A percentile compares a stretch with the other conserved stretches of the same genome.
These are phyloP conservation scores for Jamesozyma gamospora DNA, from an alignment of 805 yeast genomes.

Conservation along the genomic window DNA sequence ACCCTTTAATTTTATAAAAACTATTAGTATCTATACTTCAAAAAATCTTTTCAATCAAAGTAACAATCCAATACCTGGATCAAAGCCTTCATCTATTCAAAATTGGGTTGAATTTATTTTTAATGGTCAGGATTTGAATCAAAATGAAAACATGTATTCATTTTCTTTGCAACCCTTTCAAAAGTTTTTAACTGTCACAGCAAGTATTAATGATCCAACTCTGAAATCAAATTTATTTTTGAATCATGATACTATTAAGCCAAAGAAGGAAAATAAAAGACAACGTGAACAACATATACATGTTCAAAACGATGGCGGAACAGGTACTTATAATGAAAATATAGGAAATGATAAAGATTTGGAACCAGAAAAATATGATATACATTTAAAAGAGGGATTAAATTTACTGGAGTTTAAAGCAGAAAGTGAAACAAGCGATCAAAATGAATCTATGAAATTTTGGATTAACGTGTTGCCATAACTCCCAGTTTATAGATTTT, in stretches of 20 bases:
- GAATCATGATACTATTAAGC: conserved; percentile 18
- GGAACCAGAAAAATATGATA: conserved; percentile 19
- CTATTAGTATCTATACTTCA: conserved; percentile 21
- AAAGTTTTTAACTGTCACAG: conserved; percentile 19
- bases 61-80: conserved; percentile 21
- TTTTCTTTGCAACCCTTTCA: conserved; percentile 25
- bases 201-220: conserved; percentile 10
- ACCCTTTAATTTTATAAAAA: conserved; percentile 18
- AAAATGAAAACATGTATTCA: conserved; percentile 22
- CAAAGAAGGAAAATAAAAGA: conserved; percentile 3
- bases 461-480: conserved; percentile 28
- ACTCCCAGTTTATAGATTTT: no score
- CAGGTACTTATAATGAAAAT: conserved; percentile 4
- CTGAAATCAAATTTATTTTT: conserved; percentile 9
- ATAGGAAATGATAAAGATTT: not conserved
- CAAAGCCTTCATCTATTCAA: conserved; percentile 23
- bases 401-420: conserved; percentile 22
- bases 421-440: conserved; percentile 4
- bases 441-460: conserved; percentile 19
- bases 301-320: not conserved
- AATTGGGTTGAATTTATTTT: conserved; percentile 26
- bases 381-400: conserved; percentile 25
- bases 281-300: not conserved
- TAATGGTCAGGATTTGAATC: conserved; percentile 17
- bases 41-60: conserved; percentile 22